Conservation (phyloP, 139 green algal genomes). For the Closterium sp. region DNA sequence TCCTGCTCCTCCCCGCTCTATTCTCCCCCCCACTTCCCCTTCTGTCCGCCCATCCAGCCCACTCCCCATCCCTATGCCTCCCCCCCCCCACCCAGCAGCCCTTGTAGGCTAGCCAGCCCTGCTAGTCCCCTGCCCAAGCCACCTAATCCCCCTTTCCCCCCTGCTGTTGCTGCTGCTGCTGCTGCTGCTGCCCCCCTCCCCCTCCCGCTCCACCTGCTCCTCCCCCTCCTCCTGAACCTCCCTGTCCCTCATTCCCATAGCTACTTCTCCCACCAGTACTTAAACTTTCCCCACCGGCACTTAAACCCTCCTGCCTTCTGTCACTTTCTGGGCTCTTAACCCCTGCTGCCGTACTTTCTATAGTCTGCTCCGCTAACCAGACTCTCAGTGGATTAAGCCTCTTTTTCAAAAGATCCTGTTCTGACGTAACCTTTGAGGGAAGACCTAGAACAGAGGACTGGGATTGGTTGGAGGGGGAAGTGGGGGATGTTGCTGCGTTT, state of each 20-base stretch:
- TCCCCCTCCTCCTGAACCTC: not conserved
- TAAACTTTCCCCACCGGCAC: not conserved
- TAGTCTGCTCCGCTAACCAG: not conserved
- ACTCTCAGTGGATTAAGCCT: not conserved
- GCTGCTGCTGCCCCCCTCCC: too few relatives aligned
- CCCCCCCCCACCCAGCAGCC: not conserved
- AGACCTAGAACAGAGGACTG: not conserved
- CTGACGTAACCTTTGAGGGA: not conserved
- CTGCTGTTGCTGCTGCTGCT: not conserved
- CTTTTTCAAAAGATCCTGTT: not conserved
- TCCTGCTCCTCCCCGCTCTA: not conserved
- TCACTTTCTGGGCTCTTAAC: not conserved
- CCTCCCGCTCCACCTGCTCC: not conserved
- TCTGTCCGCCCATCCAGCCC: not conserved
- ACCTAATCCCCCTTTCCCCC: not conserved
- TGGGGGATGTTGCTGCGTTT: not conserved
- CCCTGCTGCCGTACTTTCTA: not conserved
- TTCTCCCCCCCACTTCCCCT: not conserved
- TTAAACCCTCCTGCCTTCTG: not conserved
- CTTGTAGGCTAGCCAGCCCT: not conserved
- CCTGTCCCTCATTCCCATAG: not conserved
- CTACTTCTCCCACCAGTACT: not conserved
- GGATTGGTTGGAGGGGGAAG: not conserved
- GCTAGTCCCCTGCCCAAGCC: not conserved
- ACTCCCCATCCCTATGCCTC: not conserved